Percentiles rank a stretch among this genome's conserved stretches.
Conservation (phyloP, 306 rosid species). For the Mimosa pudica region DNA sequence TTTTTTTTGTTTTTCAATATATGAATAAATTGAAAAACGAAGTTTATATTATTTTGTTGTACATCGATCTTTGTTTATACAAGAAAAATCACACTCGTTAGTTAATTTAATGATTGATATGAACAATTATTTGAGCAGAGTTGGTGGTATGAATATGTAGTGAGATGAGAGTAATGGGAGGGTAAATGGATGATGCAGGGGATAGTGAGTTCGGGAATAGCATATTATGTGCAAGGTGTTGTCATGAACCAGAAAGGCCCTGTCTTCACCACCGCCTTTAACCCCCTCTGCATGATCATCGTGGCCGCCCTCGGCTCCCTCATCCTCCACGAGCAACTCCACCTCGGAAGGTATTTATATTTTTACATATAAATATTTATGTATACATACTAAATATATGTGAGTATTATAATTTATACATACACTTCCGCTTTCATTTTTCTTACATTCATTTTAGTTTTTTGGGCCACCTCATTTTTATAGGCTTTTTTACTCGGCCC, state of each 20-base stretch:
- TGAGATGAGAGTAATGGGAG: background rate
- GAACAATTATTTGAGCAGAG: background rate
- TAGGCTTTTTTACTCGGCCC: no score
- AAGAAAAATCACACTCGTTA: no score
- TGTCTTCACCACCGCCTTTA: slow-evolving; percentile 68
- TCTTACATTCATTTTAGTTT: no score
- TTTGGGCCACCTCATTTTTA: no score
- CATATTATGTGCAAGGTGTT: slow-evolving; percentile 66
- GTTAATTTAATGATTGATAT: background rate
- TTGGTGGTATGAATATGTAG: background rate
- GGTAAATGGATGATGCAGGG: slow-evolving; percentile 40
- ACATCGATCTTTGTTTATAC: no score
- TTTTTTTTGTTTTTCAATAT: no score
- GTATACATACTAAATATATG: no score
- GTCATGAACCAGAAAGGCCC: slow-evolving; percentile 70
- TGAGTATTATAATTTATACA: no score
- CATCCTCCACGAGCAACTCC: slow-evolving; percentile 56
- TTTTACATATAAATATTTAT: no score
- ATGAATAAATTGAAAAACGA: no score
- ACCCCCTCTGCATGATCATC: slow-evolving; percentile 70
- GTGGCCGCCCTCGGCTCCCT: slow-evolving; percentile 57
- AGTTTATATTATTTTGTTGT: no score
- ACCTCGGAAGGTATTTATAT: slow-evolving; percentile 55
- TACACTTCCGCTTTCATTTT: no score
- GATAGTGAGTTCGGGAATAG: slow-evolving; percentile 58